phyloP scores from a whole-genome alignment of 2,329 filamentous ascomycete genomes.

The Microdochium nivale region DNA sequence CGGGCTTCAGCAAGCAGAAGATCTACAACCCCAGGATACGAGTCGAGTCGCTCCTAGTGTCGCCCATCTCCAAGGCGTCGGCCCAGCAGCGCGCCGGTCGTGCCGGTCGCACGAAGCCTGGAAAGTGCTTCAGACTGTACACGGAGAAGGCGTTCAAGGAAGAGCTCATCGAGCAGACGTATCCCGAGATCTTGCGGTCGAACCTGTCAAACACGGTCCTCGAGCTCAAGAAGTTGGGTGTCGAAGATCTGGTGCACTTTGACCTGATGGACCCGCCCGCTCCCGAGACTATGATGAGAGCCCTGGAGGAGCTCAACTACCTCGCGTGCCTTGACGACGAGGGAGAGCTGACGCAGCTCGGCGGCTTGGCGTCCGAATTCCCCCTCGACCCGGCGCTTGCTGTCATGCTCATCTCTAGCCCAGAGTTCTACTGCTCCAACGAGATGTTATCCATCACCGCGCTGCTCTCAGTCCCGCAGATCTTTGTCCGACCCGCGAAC shows the following conservation, averaged over 20 bases:
- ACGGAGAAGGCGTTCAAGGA: conserved; percentile 95
- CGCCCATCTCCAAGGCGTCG: conserved; percentile 94
- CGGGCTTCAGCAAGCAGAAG: conserved; percentile 98
- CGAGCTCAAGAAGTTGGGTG: conserved; percentile 93
- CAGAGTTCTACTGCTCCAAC: conserved; percentile 98
- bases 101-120: conserved; percentile 95
- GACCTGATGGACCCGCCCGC: conserved; percentile 98
- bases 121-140: conserved; percentile 96
- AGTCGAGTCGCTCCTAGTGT: conserved; percentile 94
- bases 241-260: conserved; percentile 94
- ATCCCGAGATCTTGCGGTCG: conserved; percentile 90
- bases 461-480: conserved; percentile 85
- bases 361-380: conserved; percentile 85
- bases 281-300: conserved; percentile 96
- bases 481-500: conserved; percentile 81
- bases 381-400: conserved; percentile 89
- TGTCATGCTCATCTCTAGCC: conserved; percentile 95
- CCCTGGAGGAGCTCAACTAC: conserved; percentile 95
- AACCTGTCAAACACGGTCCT: conserved; percentile 93
- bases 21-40: conserved; percentile 96
- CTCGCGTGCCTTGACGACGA: conserved; percentile 94
- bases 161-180: conserved; percentile 93
- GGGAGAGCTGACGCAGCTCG: conserved; percentile 80
- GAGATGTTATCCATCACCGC: conserved; percentile 94
- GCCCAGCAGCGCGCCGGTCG: conserved; percentile 96